Evolutionary conservation across 768 basidiomycete species (phyloP), one percentile per base, ranked within the genome.

Genomic region (Saitozyma sp.): DNA sequence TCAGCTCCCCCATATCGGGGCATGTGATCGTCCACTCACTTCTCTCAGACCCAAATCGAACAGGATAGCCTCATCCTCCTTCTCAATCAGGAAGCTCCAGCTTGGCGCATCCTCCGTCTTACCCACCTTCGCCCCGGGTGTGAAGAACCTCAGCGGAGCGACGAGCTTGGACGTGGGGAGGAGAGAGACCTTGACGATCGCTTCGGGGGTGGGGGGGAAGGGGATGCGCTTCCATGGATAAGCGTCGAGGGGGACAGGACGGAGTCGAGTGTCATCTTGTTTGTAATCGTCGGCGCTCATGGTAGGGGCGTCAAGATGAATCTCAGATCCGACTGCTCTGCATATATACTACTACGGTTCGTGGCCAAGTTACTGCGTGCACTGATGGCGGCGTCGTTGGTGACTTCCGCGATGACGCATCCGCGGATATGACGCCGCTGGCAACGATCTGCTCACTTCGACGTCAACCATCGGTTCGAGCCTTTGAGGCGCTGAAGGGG

Each of bases 31-130:
- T n/a, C n/a, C n/a, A n/a, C n/a, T n/a, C n/a, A n/a, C n/a, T n/a
- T n/a, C n/a, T n/a, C n/a, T n/a, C n/a, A n/a, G n/a, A n/a, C n/a
- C 71, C 50, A 68, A 48, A 60, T 73, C 71, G 58, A 64, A 73
- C 1, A 73, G 49, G 5, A 59, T 52, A n/a, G 57, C 59, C 43
- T 62, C 45, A 39, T 65, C 62, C 19, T 56, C 59, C 41, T 69
- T 60, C 38, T 67, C 62, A 20, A 69, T 59, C 37, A 69, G 49
- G 45, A 69, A 66, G 41, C 59, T 62, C 55, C 59, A 70, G n/a
- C 62, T 54, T 8, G 68, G 68, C 6, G 67, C 40, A 7, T n/a
- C 40, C 50, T 56, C 54, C 41, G 29, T 59, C 9, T 65, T 62
- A 29, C 58, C 58, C 19, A 63, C 59, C 19, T 60, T 57, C 11